Percentiles rank a stretch among this genome's conserved stretches.
phyloP scores from a whole-genome alignment of 2,329 filamentous ascomycete genomes.

The Parasarocladium wereldwijsianum region DNA sequence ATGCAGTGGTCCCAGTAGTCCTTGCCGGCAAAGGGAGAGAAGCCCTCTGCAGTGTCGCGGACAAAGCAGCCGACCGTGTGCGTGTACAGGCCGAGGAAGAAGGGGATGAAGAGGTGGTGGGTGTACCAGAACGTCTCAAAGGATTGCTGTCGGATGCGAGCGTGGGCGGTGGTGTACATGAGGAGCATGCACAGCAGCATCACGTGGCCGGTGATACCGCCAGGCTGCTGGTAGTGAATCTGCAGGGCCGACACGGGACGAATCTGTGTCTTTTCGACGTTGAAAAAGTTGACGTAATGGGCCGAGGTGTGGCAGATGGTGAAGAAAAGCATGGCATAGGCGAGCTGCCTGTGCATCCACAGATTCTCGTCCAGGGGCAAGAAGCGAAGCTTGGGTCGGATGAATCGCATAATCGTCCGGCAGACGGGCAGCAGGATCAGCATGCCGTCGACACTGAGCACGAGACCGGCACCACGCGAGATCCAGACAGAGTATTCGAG shows the following conservation, averaged over 20 bases:
- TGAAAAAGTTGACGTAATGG: constrained; percentile 98
- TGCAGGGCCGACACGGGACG: constrained; percentile 68
- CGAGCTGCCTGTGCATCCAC: constrained; percentile 93
- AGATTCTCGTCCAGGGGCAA: constrained; percentile 90
- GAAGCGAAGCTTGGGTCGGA: constrained; percentile 78
- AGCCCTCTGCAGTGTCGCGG: constrained; percentile 55
- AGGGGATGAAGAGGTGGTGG: constrained; percentile 95
- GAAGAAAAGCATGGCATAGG: constrained; percentile 78
- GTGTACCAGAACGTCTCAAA: constrained; percentile 99
- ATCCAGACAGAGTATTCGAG: constrained; percentile 89
- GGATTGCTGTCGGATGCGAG: constrained; percentile 87
- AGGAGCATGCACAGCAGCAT: constrained; percentile 99
- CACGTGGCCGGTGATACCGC: constrained; percentile 87
- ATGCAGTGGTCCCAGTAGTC: constrained; percentile 86
- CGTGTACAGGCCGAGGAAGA: constrained; percentile 84
- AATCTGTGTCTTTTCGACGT: constrained; percentile 75
- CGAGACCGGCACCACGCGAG: constrained; percentile 81
- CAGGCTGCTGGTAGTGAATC: constrained; percentile 81
- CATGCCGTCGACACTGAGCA: constrained; percentile 69
- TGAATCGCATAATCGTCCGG: constrained; percentile 68
- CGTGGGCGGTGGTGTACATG: constrained; percentile 93
- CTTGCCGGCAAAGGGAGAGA: constrained; percentile 73
- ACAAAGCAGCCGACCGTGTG: constrained; percentile 96
- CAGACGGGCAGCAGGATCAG: constrained; percentile 92
- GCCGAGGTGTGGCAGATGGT: constrained; percentile 59